Base-by-base conservation (phyloP, 202 grass and related monocot genomes). In the Musa balbisiana region DNA sequence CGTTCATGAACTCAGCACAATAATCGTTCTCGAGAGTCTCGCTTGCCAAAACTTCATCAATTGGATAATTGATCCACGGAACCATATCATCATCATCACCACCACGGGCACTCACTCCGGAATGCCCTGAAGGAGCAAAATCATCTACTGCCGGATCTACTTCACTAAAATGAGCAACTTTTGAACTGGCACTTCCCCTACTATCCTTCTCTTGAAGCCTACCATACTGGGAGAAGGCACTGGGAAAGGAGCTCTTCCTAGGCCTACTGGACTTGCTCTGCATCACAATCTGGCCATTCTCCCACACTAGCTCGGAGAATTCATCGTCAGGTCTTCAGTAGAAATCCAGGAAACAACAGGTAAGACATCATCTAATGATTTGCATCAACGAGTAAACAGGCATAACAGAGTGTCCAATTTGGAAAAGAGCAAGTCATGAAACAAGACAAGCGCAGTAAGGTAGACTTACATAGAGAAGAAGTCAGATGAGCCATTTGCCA, bases 1-100 rank as follows among this genome's bases (percentile, higher is more conserved):
- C 85, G 13, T 80, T 78, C 1, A 88, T 75, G 73, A 89, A 82
- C 71, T 78, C 76, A 22, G 87, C 79, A 80, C 73, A 92, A 71
- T 78, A 91, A 12, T 92, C 92, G 0, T 69, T 59, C 3, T 81
- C 80, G 49, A 96, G 76, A 73, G 80, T 76, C 53, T 77, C 84
- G 17, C 78, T 80, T 55, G 78, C 78, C 19, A 13, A 10, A 11
- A 56, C 53, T 52, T 77, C 75, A 1, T 80, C 56, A 0, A 80
- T 73, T 9, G 55, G 69, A 14, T 64, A 80, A 65, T 64, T 80
- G 55, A 80, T 80, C 78, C 78, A 80, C 12, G 78, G 59, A 49
- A 73, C 69, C 22, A 80, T 58, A 27, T 80, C 78, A 29, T 85
- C 75, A 5, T 73, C 56, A 0, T 4, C 33, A 43, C 5, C 33